Evolutionary conservation across 768 basidiomycete species (phyloP), one percentile per base, ranked within the genome.

Genomic region (Collybia nuda): DNA sequence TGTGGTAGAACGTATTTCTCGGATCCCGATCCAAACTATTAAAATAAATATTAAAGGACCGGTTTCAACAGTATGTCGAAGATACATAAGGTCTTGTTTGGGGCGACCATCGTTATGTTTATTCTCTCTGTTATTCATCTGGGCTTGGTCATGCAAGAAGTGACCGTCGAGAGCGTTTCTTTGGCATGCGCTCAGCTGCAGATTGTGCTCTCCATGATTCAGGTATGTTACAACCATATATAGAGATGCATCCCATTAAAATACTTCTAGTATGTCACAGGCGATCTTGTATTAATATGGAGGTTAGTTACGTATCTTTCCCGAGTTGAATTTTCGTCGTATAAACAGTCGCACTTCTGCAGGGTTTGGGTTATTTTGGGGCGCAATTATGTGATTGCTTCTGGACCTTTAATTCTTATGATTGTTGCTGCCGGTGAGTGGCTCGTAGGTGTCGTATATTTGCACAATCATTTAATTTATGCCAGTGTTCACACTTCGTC

Each of bases 221-320:
- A 47, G 36, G 46, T 47, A 12, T 15, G 18, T 7, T 9, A 11
- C 19, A 21, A 35, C 24, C 5, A 14, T 14, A 8, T 12, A 35
- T 36, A 12, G 5, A 22, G 12, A 15, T 2, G 12, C 22, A n/a
- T 14, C 19, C 38, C 2, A n/a, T 41, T n/a, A 3, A 22, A 8
- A 19, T 22, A 26, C 24, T 4, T 26, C 7, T 28, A 56, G 55
- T 56, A 50, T 51, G 45, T 49, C 2, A 53, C 44, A 17, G 51
- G 55, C 11, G 55, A 56, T 21, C 24, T 56, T 3, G 49, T 56
- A 7, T 48, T 56, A 0, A 53, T 53, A 26, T 56, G 55, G 55
- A 50, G 55, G 55, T 56, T 12, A 6, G 29, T 19, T n/a, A n/a
- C n/a, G n/a, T n/a, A n/a, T n/a, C n/a, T n/a, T n/a, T n/a, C n/a